Evolutionary conservation across 1,284 basidiomycete species (phyloP), one percentile per base, ranked within the genome.

Genomic region (Mycena citricolor): DNA sequence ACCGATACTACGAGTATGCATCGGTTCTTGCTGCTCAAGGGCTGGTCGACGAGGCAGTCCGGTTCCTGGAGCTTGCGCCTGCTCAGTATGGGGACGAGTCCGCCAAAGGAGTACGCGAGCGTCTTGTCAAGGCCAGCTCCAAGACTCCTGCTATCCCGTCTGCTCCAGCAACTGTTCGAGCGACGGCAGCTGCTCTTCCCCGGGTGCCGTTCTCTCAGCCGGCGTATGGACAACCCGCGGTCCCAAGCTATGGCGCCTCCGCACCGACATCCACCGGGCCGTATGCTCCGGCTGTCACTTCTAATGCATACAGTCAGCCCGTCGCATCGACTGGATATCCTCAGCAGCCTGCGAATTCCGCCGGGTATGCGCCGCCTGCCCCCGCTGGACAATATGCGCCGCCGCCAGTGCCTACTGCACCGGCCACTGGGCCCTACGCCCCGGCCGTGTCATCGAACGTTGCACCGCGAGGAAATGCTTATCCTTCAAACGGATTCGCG

Each of bases 1-100:
- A 97, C 62, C 81, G 87, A 23, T 97, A 97, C 71, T 85, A 90
- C 60, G 95, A 98, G 68, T 99, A 99, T 60, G 93, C 95, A 10
- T 90, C 97, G 57, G 69, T 97, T 47, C 76, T 99, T 23, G 89
- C 91, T 8, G 80, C 88, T 0, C 95, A 99, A 61, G 94, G 94
- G 32, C 76, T 97, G 22, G 70, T 95, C 39, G 79, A 84, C 52
- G 83, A 94, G 44, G 95, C 94, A 0, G 78, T 87, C 28, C 73
- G 75, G 42, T 97, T 91, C 66, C 69, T 97, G 58, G 79, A 83
- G 59, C 73, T 91, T 56, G 92, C 86, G 1, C 95, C 97, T 2
- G 59, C 69, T 12, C 85, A 85, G 47, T 98, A 97, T 65, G 76
- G 79, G 32, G 85, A 84, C 12, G 70, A 71, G 13, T 81, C 85